Percentiles rank a stretch among this genome's conserved stretches.
Conservation (phyloP, 2,329 filamentous ascomycete species). For the Ophiostoma ips region DNA sequence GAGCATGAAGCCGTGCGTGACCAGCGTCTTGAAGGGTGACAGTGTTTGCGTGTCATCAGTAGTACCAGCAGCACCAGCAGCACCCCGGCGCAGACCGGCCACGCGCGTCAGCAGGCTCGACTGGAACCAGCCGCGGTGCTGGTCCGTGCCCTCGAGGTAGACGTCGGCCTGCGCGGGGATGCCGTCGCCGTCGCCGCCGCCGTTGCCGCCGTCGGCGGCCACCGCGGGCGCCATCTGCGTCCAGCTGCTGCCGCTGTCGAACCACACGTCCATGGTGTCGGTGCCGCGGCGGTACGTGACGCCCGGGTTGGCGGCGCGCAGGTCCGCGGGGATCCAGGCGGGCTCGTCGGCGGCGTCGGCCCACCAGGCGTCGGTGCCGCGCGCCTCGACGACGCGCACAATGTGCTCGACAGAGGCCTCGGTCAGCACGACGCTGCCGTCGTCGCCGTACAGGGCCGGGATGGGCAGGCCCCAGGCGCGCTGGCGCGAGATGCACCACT, state of each 20-base stretch:
- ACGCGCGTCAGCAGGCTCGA: slow-evolving; percentile 83
- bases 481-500: slow-evolving; percentile 97
- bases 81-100: slow-evolving; percentile 50
- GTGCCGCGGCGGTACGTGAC: slow-evolving; percentile 57
- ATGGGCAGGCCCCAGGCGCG: slow-evolving; percentile 95
- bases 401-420: slow-evolving; percentile 72
- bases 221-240: too few relatives aligned
- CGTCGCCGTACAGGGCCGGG: slow-evolving; percentile 70
- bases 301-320: slow-evolving; percentile 32
- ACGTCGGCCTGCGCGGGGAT: slow-evolving; percentile 51
- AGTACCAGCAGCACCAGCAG: too few relatives aligned
- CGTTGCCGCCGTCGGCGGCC: slow-evolving; percentile 15
- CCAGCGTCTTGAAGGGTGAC: slow-evolving; percentile 73
- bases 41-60: too few relatives aligned
- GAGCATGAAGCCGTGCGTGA: slow-evolving; percentile 90
- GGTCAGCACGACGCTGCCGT: slow-evolving; percentile 64
- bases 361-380: slow-evolving; percentile 91
- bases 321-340: slow-evolving; percentile 58
- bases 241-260: slow-evolving; percentile 96
- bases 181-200: slow-evolving; percentile 18
- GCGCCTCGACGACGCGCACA: slow-evolving; percentile 59
- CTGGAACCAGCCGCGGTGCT: slow-evolving; percentile 97
- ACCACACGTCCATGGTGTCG: slow-evolving; percentile 99
- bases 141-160: slow-evolving; percentile 87
- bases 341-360: slow-evolving; percentile 62